These are phyloP conservation scores for Corymbia citriodora DNA, from an alignment of 441 rosid species.

Conservation along the genomic window DNA sequence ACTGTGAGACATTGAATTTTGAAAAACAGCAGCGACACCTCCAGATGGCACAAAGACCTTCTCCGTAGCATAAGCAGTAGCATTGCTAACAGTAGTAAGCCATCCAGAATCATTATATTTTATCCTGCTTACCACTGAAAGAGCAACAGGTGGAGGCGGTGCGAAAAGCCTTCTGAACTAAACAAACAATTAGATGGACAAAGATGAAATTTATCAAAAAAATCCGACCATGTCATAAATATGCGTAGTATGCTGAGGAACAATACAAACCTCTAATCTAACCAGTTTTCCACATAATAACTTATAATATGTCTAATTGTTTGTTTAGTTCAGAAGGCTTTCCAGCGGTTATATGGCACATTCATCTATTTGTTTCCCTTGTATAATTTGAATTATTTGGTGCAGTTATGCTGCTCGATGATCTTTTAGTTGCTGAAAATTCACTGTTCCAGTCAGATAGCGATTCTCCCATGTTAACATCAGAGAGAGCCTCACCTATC, in stretches of 20 bases:
- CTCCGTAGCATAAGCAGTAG: too few relatives aligned
- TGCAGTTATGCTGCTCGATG: conserved; percentile 81
- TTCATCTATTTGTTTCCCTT: not conserved
- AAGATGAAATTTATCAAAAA: not conserved
- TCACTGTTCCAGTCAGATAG: conserved; percentile 65
- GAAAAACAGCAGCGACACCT: too few relatives aligned
- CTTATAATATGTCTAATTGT: not conserved
- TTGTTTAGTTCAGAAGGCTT: not conserved
- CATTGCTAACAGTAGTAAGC: too few relatives aligned
- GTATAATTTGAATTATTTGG: not conserved
- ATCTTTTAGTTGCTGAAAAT: conserved; percentile 85
- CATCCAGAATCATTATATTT: too few relatives aligned
- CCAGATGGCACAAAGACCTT: too few relatives aligned
- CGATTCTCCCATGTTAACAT: conserved; percentile 55
- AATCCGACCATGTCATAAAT: not conserved
- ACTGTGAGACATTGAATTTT: too few relatives aligned
- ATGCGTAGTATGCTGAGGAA: not conserved
- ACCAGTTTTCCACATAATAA: not conserved
- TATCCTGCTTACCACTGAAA: too few relatives aligned
- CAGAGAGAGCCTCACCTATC: conserved; percentile 60
- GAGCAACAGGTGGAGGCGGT: too few relatives aligned
- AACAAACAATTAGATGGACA: not conserved
- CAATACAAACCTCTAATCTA: not conserved
- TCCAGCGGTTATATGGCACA: not conserved
- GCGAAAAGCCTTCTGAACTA: not conserved